Evolutionary conservation across 495 filamentous ascomycete species (phyloP).

Genomic region (Aeminium ludgeri): DNA sequence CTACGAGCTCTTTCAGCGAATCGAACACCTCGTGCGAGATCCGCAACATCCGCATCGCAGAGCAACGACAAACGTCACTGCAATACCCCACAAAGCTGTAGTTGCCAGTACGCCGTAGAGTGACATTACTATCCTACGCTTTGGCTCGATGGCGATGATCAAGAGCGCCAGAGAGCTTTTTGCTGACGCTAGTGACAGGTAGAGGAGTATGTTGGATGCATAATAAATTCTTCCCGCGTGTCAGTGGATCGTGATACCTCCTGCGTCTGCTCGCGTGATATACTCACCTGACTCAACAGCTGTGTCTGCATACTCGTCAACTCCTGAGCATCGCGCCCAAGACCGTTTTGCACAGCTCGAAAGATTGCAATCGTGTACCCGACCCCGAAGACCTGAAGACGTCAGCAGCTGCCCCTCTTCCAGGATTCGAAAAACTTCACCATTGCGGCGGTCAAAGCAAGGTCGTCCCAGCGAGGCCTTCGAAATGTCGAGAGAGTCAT

Average conservation of each 20-base stretch:
- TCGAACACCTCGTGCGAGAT: too few species aligned
- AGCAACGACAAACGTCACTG: background rate
- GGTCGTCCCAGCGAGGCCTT: background rate
- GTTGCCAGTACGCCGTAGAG: background rate
- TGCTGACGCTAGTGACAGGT: background rate
- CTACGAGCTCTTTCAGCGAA: too few species aligned
- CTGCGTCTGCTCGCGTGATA: background rate
- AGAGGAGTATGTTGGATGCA: slow-evolving; percentile 1
- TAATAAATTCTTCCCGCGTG: background rate
- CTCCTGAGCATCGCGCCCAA: background rate
- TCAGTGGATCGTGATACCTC: background rate
- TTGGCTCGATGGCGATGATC: slow-evolving; percentile 1
- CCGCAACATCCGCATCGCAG: background rate
- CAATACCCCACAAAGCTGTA: background rate
- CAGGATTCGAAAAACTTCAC: background rate
- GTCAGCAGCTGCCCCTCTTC: background rate
- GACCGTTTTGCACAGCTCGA: background rate
- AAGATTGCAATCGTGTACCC: slow-evolving; percentile 1
- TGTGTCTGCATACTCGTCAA: background rate
- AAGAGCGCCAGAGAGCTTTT: background rate
- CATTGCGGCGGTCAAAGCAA: background rate
- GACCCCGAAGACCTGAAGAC: background rate
- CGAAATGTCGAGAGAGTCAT: background rate
- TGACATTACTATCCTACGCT: background rate
- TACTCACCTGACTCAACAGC: background rate